Evolutionary conservation across 495 filamentous ascomycete species (phyloP).

Genomic region (Geopyxis carbonaria): DNA sequence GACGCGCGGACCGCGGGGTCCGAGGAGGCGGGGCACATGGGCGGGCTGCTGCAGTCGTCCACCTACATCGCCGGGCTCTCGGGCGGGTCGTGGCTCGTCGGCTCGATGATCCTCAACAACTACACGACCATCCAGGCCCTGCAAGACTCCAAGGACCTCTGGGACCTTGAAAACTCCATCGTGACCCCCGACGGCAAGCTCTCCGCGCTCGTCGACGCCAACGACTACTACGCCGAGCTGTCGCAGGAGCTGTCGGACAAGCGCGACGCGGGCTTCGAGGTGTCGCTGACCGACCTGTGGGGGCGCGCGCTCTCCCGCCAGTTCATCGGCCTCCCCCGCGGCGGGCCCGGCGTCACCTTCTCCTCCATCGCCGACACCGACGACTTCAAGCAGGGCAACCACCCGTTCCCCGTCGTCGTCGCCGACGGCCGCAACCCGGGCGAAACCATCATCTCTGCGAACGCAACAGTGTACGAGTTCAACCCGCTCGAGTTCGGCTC

Average conservation of each 20-base stretch:
- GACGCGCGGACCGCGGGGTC: slow-evolving; percentile 56
- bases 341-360: slow-evolving; percentile 68
- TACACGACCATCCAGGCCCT: slow-evolving; percentile 57
- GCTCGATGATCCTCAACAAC: slow-evolving; percentile 76
- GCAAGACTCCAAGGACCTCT: slow-evolving; percentile 41
- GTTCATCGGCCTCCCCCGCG: slow-evolving; percentile 58
- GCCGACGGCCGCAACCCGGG: slow-evolving; percentile 56
- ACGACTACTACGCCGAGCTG: slow-evolving; percentile 50
- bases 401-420: slow-evolving; percentile 71
- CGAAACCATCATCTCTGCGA: slow-evolving; percentile 45
- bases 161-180: slow-evolving; percentile 67
- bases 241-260: slow-evolving; percentile 46
- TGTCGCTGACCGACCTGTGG: slow-evolving; percentile 81
- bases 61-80: slow-evolving; percentile 78
- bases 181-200: slow-evolving; percentile 44
- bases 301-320: slow-evolving; percentile 64
- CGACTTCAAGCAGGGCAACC: slow-evolving; percentile 49
- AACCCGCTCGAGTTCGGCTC: slow-evolving; percentile 77
- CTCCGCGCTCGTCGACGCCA: slow-evolving; percentile 21
- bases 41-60: slow-evolving; percentile 65
- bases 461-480: slow-evolving; percentile 74
- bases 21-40: slow-evolving; percentile 50
- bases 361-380: slow-evolving; percentile 61
- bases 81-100: slow-evolving; percentile 77
- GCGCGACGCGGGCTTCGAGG: slow-evolving; percentile 51